Base-by-base conservation (phyloP, 495 filamentous ascomycete species). In the Astrothelium macrocarpum region DNA sequence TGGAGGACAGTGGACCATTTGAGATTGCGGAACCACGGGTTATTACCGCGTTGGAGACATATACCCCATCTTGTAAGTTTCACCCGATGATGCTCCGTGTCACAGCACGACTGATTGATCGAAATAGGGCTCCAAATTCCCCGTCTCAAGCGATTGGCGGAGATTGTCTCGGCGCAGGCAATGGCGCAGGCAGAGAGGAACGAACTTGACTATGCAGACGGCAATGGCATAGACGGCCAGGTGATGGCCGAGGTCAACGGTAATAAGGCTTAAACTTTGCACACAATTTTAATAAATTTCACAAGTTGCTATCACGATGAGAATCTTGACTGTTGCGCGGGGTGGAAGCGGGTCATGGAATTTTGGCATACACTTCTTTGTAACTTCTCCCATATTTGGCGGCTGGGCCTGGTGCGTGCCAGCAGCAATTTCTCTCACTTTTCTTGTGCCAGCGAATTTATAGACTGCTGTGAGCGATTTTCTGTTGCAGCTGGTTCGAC, bases 1-100 rank as follows among this genome's bases (percentile, higher is more conserved):
- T 97, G 94, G 95, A 99, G 64, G 95, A 99, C 75, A 96, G 91
- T 68, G 95, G 95, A n/a, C 95, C 94, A 42, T 99, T 97, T 72
- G 95, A 97, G 76, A 97, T 99, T 71, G 93, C 95, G 25, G 95
- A 97, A 72, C 95, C 95, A 26, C 84, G 95, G 64, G 87, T 88
- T 32, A 99, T 99, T 72, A 96, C 91, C 1, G 95, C 95, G 32
- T 73, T 99, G 70, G 95, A 99, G 79, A 99, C 95, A 10, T 97
- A 97, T 73, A 96, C 94, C 23, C 95, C 94, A 36, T 94, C 90
- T 23, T 97, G 89, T 92, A 78, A 78, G 88, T 83, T 63, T n/a
- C n/a, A n/a, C n/a, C n/a, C n/a, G n/a, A n/a, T n/a, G n/a, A n/a
- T n/a, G n/a, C n/a, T n/a, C n/a, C n/a, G n/a, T 45, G 18, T 29